Conservation (phyloP, 495 filamentous ascomycete genomes). For the Podospora bellae-mahoneyi region DNA sequence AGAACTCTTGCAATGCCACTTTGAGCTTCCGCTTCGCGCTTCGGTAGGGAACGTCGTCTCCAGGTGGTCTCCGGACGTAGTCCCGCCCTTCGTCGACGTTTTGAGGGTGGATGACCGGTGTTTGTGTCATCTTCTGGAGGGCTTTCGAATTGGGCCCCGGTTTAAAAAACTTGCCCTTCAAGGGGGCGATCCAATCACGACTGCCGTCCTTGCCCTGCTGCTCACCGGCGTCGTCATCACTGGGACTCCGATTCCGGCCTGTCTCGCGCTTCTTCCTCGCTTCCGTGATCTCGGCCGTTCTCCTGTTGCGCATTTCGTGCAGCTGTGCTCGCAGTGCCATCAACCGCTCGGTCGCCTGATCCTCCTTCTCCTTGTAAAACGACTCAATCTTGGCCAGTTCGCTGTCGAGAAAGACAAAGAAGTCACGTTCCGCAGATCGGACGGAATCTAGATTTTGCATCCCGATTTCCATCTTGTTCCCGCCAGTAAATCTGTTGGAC, state of each 20-base stretch:
- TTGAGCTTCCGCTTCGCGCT: slow-evolving; percentile 89
- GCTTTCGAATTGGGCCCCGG: slow-evolving; percentile 48
- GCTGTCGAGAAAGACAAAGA: slow-evolving; percentile 71
- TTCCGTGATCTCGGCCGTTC: slow-evolving; percentile 65
- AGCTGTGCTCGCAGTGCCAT: slow-evolving; percentile 70
- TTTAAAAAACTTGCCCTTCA: slow-evolving; percentile 43
- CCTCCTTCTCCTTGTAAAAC: slow-evolving; percentile 80
- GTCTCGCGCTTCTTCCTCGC: slow-evolving; percentile 32
- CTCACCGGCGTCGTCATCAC: slow-evolving; percentile 20
- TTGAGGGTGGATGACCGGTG: slow-evolving; percentile 37
- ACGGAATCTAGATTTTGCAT: slow-evolving; percentile 47
- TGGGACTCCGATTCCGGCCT: slow-evolving; percentile 14
- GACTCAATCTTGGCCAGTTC: slow-evolving; percentile 82
- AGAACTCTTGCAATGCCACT: slow-evolving; percentile 84
- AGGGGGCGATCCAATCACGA: slow-evolving; percentile 40
- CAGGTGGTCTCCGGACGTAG: slow-evolving; percentile 58
- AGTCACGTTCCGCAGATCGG: slow-evolving; percentile 63
- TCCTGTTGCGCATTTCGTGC: slow-evolving; percentile 79
- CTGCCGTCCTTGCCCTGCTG: slow-evolving; percentile 20
- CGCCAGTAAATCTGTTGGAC: slow-evolving; percentile 15
- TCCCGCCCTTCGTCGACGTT: slow-evolving; percentile 50
- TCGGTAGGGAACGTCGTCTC: slow-evolving; percentile 68
- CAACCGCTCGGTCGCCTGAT: slow-evolving; percentile 71
- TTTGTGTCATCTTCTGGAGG: slow-evolving; percentile 39
- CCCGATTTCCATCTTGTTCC: slow-evolving; percentile 22